Evolutionary conservation across 352 stramenopile species (phyloP), one percentile per base, ranked within the genome.

Genomic region (Globisporangium emineosum): DNA sequence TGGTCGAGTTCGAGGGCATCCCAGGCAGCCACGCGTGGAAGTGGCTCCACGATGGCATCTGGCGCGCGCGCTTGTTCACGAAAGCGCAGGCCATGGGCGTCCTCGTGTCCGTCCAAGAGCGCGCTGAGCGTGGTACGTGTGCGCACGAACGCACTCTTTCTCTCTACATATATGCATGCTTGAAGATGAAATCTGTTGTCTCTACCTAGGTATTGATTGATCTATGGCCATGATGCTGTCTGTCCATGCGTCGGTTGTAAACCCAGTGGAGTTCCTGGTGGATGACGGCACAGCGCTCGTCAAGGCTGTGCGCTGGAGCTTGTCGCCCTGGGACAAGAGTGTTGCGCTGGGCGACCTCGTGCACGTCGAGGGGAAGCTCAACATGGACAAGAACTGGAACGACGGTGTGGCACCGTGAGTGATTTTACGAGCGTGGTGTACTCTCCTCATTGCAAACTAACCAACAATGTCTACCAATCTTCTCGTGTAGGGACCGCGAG

Each of bases 251-350:
- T 8, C 32, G 13, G 35, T 19, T 4, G 1, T 55, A 30, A 33
- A 40, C 4, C 15, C 47, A 93, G 86, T 90, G 59, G 86, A 94
- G 64, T 72, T 89, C 27, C 65, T 86, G 10, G 45, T 94, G 2
- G 86, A 94, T 55, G 86, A 94, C 51, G 86, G 86, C 47, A 88
- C 83, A 25, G 83, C 65, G 8, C 70, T 90, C 19, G 57, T 91
- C 30, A 84, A 80, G 49, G 75, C 76, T 2, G 84, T 89, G 42
- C 60, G 76, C 10, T 94, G 81, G 79, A 68, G 60, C 27, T 52
- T 69, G 45, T 35, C 23, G 1, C 42, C 60, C 19, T 71, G 65
- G 68, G 50, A 58, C 17, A 60, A 57, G 27, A 27, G 51, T 5
- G 53, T 78, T 17, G 43, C 13, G 30, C 68, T 94, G 15, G 86